Base-by-base conservation (phyloP, 176 grass and related monocot species). In the Themeda triandra region DNA sequence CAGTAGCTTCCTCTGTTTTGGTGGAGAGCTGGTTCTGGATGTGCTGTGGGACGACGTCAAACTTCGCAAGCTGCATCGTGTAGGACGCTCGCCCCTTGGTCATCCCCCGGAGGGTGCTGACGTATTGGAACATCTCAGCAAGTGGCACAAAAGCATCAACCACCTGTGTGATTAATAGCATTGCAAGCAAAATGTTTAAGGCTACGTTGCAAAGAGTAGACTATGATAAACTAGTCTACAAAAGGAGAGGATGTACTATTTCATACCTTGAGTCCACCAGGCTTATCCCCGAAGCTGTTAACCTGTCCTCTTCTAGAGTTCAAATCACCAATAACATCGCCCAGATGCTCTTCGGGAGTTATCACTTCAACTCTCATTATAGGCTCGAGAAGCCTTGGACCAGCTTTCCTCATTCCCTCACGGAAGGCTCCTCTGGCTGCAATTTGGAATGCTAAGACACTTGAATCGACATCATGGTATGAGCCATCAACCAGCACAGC, bases 401-500 rank as follows among this genome's bases (percentile, higher is more conserved):
- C 87, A 82, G 96, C 93, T 81, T 90, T 98, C 92, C 91, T 95
- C 77, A 95, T 75, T 53, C 96, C 96, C 28, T 95, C 89, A 63
- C 96, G 92, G 69, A 98, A 98, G 33, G 96, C 96, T 35, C 93
- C 96, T 75, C 96, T 89, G 60, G 96, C 96, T 66, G 96, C 96
- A 78, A 98, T 89, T 80, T 98, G 92, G 83, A 98, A 98, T 15
- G 96, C 96, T 76, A 98, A 78, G 69, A 95, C 91, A 86, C 93
- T 98, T 49, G 96, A 98, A 92, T 98, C 96, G 48, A 98, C 96
- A 86, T 98, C 96, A 62, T 98, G 96, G 81, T 98, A 98, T 21
- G 92, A 90, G 28, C 93, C 96, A 90, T 98, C 96, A 74, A 98
- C 87, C 72, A 98, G 76, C 66, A 90, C 93, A 44, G 93, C 91